Conservation (phyloP, 306 rosid species). For the Gastrolobium villosum region DNA sequence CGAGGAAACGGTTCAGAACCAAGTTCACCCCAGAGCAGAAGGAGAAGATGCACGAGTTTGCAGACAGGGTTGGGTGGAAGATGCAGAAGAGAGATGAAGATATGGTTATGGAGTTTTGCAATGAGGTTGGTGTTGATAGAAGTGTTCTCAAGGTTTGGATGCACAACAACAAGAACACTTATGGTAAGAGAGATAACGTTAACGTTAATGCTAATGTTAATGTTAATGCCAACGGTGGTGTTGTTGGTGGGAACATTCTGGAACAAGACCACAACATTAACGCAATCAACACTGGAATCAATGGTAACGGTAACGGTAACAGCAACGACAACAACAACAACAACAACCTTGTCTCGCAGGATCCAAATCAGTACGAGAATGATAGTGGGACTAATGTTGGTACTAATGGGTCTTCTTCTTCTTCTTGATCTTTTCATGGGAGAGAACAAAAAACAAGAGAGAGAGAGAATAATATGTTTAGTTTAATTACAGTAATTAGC, state of each 20-base stretch:
- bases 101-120: slow-evolving; percentile 67
- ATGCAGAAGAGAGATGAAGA: slow-evolving; percentile 93
- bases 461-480: slow-evolving; percentile 55
- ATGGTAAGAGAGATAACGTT: slow-evolving; percentile 55
- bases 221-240: neutral
- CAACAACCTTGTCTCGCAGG: slow-evolving; percentile 21
- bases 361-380: slow-evolving; percentile 50
- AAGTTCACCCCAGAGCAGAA: slow-evolving; percentile 86
- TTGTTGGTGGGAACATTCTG: neutral
- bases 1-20: slow-evolving; percentile 77
- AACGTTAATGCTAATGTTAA: neutral
- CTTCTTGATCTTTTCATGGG: slow-evolving; percentile 68
- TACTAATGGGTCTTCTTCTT: slow-evolving; percentile 92
- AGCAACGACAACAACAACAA: neutral
- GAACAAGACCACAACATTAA: slow-evolving; percentile 39
- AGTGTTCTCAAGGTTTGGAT: slow-evolving; percentile 95
- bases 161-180: slow-evolving; percentile 93
- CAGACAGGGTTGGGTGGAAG: slow-evolving; percentile 92
- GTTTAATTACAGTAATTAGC: slow-evolving; percentile 57
- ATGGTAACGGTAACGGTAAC: slow-evolving; percentile 12
- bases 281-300: neutral
- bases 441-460: neutral
- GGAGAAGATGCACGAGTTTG: slow-evolving; percentile 85
- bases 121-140: slow-evolving; percentile 72
- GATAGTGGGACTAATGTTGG: slow-evolving; percentile 57